A percentile compares a stretch with the other conserved stretches of the same genome.
Evolutionary conservation across 176 grass and related monocot genomes (phyloP).

Genomic region (Lolium perenne): DNA sequence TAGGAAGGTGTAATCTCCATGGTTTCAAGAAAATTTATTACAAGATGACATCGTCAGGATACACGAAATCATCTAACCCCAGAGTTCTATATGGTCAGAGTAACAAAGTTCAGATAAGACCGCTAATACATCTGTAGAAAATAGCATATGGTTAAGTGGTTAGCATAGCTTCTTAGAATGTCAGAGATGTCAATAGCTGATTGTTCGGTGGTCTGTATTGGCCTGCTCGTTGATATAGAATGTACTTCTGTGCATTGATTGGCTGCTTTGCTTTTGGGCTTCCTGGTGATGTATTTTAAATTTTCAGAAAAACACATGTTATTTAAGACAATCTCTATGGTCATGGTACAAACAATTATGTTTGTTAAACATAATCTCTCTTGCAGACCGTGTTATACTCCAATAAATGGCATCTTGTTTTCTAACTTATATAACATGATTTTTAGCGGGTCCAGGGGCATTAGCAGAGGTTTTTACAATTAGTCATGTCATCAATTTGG

Average conservation of each 20-base stretch:
- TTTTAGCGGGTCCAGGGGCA: neutral
- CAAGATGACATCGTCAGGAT: too few species aligned
- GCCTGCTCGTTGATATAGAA: neutral
- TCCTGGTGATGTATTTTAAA: neutral
- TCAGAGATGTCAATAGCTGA: neutral
- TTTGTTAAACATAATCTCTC: conserved; percentile 1
- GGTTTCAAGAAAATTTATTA: too few species aligned
- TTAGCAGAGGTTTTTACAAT: neutral
- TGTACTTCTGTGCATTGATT: neutral
- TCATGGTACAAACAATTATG: neutral
- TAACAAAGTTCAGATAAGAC: too few species aligned
- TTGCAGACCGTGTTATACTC: neutral
- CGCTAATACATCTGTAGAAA: too few species aligned
- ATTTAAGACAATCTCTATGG: conserved; percentile 13
- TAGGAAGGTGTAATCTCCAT: too few species aligned
- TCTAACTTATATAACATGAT: conserved; percentile 1
- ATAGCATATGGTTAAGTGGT: conserved; percentile 2
- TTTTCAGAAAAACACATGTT: conserved; percentile 5
- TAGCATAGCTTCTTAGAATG: neutral
- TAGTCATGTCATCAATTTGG: neutral
- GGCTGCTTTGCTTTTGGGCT: conserved; percentile 13
- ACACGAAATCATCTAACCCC: too few species aligned
- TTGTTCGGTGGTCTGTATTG: neutral
- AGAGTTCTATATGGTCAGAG: too few species aligned
- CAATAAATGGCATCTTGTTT: conserved; percentile 28